A percentile compares a stretch with the other conserved stretches of the same genome.
These are phyloP conservation scores for Begonia loranthoides DNA, from an alignment of 306 rosid genomes.

Conservation along the genomic window DNA sequence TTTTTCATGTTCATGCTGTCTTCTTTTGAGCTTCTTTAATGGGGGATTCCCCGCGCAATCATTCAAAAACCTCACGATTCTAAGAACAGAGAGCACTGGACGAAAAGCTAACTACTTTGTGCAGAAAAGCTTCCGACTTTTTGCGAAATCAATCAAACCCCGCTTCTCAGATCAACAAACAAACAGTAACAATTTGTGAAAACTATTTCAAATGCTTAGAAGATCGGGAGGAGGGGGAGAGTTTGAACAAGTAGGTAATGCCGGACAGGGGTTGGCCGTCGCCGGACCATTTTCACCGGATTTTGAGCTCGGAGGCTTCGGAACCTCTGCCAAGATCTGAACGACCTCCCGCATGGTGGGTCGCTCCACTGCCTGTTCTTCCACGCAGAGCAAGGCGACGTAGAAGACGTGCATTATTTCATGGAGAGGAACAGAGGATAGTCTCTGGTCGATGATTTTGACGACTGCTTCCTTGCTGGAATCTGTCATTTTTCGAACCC, in stretches of 20 bases:
- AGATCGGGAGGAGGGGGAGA: neutral
- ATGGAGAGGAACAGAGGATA: slow-evolving; percentile 77
- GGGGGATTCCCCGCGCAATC: too few species aligned
- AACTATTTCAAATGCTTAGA: neutral
- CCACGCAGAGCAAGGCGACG: slow-evolving; percentile 86
- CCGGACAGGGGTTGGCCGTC: neutral
- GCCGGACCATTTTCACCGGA: slow-evolving; percentile 1
- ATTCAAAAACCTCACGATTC: too few species aligned
- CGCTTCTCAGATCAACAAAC: too few species aligned
- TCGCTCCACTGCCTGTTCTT: slow-evolving; percentile 88
- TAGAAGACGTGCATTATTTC: slow-evolving; percentile 87
- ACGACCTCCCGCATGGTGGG: slow-evolving; percentile 96
- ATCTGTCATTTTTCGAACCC: slow-evolving; percentile 84
- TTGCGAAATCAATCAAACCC: too few species aligned
- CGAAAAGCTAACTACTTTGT: too few species aligned
- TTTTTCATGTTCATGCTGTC: too few species aligned
- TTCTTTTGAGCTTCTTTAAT: too few species aligned
- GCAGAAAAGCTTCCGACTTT: too few species aligned
- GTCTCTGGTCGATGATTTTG: slow-evolving; percentile 78
- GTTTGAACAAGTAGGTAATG: neutral
- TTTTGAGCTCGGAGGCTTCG: slow-evolving; percentile 38
- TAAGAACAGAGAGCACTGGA: too few species aligned
- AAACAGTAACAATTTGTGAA: neutral
- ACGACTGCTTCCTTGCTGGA: slow-evolving; percentile 75
- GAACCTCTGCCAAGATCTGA: slow-evolving; percentile 84